Evolutionary conservation across 2,329 filamentous ascomycete species (phyloP).

Genomic region (Ophiostoma montium): DNA sequence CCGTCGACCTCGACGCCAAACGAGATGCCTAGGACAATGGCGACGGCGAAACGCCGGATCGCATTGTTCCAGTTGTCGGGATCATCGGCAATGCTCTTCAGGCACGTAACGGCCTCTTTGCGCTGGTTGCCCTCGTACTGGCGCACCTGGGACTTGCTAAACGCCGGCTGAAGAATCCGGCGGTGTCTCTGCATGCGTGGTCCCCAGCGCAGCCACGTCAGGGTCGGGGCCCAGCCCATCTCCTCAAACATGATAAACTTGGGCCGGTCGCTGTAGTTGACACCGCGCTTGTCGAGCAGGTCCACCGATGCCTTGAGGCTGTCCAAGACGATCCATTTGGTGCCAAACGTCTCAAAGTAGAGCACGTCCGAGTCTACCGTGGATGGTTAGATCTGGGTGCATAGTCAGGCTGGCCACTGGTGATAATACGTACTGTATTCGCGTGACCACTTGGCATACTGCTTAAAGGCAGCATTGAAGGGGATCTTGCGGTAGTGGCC

Average conservation of each 20-base stretch:
- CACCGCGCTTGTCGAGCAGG: constrained; percentile 29
- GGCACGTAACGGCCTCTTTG: constrained; percentile 19
- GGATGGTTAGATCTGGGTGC: neutral
- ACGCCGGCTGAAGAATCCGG: constrained; percentile 20
- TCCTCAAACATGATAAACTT: constrained; percentile 20
- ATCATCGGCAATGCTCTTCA: neutral
- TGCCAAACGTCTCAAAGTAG: constrained; percentile 20
- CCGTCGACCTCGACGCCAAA: constrained; percentile 27
- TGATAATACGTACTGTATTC: constrained; percentile 5
- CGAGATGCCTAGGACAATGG: constrained; percentile 28
- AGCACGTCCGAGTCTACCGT: constrained; percentile 15
- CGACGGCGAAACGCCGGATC: constrained; percentile 25
- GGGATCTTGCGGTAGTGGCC: constrained; percentile 10
- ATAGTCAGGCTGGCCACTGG: too few relatives aligned
- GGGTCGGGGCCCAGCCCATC: constrained; percentile 15
- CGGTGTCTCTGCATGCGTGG: constrained; percentile 27
- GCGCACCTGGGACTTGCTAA: constrained; percentile 22
- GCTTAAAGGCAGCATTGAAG: constrained; percentile 8
- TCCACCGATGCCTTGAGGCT: constrained; percentile 27
- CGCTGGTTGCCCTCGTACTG: constrained; percentile 18
- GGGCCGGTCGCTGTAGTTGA: constrained; percentile 30
- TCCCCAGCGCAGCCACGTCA: constrained; percentile 28
- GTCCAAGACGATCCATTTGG: constrained; percentile 29
- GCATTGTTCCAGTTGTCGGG: constrained; percentile 24
- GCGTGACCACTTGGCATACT: constrained; percentile 9